These are phyloP conservation scores for Solioccasus polychromus DNA, from an alignment of 768 basidiomycete genomes.

Conservation along the genomic window DNA sequence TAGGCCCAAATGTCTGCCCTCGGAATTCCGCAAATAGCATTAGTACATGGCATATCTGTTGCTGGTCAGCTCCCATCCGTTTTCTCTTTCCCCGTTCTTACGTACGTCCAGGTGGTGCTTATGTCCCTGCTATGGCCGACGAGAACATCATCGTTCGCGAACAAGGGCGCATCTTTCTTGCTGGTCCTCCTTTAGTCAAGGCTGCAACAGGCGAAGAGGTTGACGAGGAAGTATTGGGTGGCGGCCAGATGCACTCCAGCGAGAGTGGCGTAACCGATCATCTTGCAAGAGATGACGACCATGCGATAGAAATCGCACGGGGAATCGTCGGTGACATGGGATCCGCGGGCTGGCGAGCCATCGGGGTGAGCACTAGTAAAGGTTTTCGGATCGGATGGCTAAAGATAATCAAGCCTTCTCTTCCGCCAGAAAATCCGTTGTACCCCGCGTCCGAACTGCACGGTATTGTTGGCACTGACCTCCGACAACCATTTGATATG, in stretches of 20 bases:
- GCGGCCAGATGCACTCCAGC: slow-evolving; percentile 87
- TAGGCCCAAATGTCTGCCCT: slow-evolving; percentile 92
- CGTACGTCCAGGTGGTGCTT: slow-evolving; percentile 68
- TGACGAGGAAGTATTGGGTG: slow-evolving; percentile 89
- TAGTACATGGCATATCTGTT: slow-evolving; percentile 93
- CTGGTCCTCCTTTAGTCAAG: slow-evolving; percentile 91
- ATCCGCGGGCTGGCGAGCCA: slow-evolving; percentile 49
- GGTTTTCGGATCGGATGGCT: slow-evolving; percentile 3
- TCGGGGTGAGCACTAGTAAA: slow-evolving; percentile 40
- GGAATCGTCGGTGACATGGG: slow-evolving; percentile 78
- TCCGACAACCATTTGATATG: slow-evolving; percentile 89
- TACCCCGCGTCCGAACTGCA: slow-evolving; percentile 82
- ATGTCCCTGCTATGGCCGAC: slow-evolving; percentile 96
- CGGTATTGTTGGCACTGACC: slow-evolving; percentile 89
- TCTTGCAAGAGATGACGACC: slow-evolving; percentile 80
- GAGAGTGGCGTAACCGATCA: slow-evolving; percentile 92
- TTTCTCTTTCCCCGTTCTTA: slow-evolving; percentile 3
- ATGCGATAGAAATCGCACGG: slow-evolving; percentile 78
- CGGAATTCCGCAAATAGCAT: slow-evolving; percentile 86
- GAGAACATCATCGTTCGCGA: slow-evolving; percentile 89
- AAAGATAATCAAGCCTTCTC: slow-evolving; percentile 47
- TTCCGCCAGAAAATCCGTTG: slow-evolving; percentile 64
- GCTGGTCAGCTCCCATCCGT: slow-evolving; percentile 48
- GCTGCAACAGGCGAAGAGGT: slow-evolving; percentile 93
- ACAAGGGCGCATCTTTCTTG: slow-evolving; percentile 91